These are phyloP conservation scores for Candolleomyces aberdarensis DNA, from an alignment of 768 basidiomycete species.

Conservation along the genomic window DNA sequence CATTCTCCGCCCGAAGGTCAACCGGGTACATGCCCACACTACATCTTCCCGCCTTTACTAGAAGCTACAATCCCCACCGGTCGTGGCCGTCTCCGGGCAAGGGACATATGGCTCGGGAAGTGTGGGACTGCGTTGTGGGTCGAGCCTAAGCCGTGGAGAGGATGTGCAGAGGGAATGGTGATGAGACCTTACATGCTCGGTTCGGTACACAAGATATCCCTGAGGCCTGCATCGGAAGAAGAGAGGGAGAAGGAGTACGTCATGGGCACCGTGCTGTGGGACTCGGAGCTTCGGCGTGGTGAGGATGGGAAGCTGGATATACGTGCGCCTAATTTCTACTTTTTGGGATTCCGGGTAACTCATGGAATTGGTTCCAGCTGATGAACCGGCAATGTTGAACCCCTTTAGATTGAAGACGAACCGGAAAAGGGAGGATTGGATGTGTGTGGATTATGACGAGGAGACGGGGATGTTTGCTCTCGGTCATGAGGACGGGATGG, in stretches of 20 bases:
- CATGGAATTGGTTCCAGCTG: background rate
- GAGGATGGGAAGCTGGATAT: background rate
- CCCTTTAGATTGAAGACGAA: background rate
- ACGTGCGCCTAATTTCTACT: background rate
- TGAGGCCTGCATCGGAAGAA: background rate
- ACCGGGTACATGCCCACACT: constrained; percentile 16
- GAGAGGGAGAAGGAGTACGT: background rate
- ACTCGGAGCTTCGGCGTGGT: background rate
- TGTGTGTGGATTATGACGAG: background rate
- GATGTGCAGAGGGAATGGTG: background rate
- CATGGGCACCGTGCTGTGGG: background rate
- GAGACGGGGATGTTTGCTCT: background rate
- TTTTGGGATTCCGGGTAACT: background rate
- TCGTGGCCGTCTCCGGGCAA: constrained; percentile 53
- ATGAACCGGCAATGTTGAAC: background rate
- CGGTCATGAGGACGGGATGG: background rate
- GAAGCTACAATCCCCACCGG: constrained; percentile 32
- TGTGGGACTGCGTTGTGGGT: constrained; percentile 64
- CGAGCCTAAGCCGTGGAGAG: constrained; percentile 32
- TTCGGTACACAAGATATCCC: background rate
- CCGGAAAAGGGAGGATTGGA: background rate
- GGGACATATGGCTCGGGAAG: constrained; percentile 48
- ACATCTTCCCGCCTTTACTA: constrained; percentile 49
- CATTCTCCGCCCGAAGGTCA: background rate
- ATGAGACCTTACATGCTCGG: background rate